Base-by-base conservation (phyloP, 306 rosid genomes). In the Lithocarpus polystachyus region DNA sequence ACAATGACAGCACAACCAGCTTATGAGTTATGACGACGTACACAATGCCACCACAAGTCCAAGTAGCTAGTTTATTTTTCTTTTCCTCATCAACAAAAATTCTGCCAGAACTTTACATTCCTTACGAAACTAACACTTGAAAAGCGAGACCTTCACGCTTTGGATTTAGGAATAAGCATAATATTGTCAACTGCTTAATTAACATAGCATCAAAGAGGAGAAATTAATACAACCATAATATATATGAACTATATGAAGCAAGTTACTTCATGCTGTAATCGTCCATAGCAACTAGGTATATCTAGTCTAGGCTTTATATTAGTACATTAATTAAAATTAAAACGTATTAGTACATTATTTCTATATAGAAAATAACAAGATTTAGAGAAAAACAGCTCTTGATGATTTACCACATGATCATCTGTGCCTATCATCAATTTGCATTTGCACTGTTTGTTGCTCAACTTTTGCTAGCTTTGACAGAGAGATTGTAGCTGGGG, bases 401-500 rank as follows among this genome's bases (percentile, higher is more conserved):
- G 71, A 67, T 67, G 71, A 65, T 65, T 64, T 28, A 62, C 20
- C 43, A 26, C 61, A 18, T 56, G 37, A 29, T 64, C 22, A 29
- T 64, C 45, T 64, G 17, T 64, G n/a, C 71, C 40, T 19, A 69
- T 43, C n/a, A 20, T 69, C 53, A 40, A 43, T 2, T 22, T 71
- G 65, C 65, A 65, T 17, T 35, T 54, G 78, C 1, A 78, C 5
- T 55, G 37, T 73, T 59, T 60, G 80, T 35, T 37, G 69, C 15
- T 76, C 86, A 12, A 24, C 29, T 80, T 82, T 84, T 3, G 40
- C 75, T 2, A 43, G 31, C 40, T 56, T 79, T 0, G 84, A 48
- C 18, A 82, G 35, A 71, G 76, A 83, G 23, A 1, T 70, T 19
- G 55, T 33, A 0, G 78, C 65, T 1, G 99, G 98, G 2, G 77